Base-by-base conservation (phyloP, 2,329 filamentous ascomycete genomes). In the Aspergillus chevalieri region DNA sequence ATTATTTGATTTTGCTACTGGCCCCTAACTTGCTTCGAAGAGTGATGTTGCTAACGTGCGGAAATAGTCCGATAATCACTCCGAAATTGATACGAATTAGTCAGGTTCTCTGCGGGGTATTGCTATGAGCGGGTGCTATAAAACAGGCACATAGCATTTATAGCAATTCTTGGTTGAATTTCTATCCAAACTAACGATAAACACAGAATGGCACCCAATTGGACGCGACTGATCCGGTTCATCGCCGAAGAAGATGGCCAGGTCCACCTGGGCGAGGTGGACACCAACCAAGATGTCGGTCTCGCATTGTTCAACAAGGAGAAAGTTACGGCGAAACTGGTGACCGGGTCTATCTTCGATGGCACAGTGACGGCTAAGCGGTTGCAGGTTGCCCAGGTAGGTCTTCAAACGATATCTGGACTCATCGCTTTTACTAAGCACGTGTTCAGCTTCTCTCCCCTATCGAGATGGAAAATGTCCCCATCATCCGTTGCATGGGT, bases 181-280 rank as follows among this genome's bases (percentile, higher is more conserved):
- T 30, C 26, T 30, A 30, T 9, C 5, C 26, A 30, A 12, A 5
- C 10, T 30, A 10, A 30, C 9, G 9, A 30, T 12, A 12, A 30
- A 30, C 12, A 30, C 21, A 45, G 57, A 19, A 54, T 52, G 47
- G 42, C 28, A 53, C 30, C 58, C 34, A 63, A 61, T 50, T 71
- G 71, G 67, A 72, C 67, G 30, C 69, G 68, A 41, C 65, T 74
- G 43, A 65, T 70, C 47, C 69, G 71, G 44, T 74, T 74, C 57
- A 58, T 73, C 26, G 71, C 70, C 28, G 59, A 63, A 46, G 71
- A 73, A 58, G 70, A 73, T 49, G 68, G 69, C 54, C 64, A 66
- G 52, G 57, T 65, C 8, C 70, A 74, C 54, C 58, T 72, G 12
- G 71, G 71, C 19, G 65, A 74, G 53, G 55, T 73, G 19, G 64